These are phyloP conservation scores for Triticum urartu DNA, from an alignment of 176 grass and related monocot species.

Conservation along the genomic window DNA sequence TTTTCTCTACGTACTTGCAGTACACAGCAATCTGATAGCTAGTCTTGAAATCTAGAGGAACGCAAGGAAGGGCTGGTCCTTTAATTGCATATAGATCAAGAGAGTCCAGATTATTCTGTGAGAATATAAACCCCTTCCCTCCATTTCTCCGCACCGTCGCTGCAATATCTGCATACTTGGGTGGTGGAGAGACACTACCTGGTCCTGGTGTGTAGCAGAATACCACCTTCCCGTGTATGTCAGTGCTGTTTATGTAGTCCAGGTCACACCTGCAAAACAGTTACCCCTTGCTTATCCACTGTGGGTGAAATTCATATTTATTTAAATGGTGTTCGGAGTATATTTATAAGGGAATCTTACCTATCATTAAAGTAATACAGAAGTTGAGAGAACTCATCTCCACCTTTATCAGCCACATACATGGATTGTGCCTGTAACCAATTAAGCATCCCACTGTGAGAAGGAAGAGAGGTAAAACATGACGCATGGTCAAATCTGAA, in stretches of 20 bases:
- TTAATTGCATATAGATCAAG: no score
- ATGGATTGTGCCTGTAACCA: not conserved
- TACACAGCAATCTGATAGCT: constrained; percentile 5
- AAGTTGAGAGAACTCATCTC: not conserved
- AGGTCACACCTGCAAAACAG: not conserved
- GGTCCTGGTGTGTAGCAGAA: not conserved
- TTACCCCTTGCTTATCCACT: not conserved
- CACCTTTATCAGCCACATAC: not conserved
- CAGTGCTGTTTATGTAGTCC: not conserved
- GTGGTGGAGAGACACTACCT: not conserved
- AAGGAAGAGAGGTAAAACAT: not conserved
- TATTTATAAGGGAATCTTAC: not conserved
- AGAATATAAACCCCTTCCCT: constrained; percentile 28
- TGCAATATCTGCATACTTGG: not conserved
- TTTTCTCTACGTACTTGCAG: not conserved
- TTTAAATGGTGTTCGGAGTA: not conserved
- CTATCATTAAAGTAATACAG: not conserved
- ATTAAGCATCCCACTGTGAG: not conserved
- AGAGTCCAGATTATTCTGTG: not conserved
- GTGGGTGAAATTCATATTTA: not conserved
- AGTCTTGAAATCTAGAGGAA: constrained; percentile 23
- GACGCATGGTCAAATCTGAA: not conserved
- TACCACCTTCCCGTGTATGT: constrained; percentile 2
- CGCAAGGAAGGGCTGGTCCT: not conserved
- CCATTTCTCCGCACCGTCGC: not conserved